Evolutionary conservation across 495 filamentous ascomycete species (phyloP).

Genomic region (Aspergillus coremiiformis): DNA sequence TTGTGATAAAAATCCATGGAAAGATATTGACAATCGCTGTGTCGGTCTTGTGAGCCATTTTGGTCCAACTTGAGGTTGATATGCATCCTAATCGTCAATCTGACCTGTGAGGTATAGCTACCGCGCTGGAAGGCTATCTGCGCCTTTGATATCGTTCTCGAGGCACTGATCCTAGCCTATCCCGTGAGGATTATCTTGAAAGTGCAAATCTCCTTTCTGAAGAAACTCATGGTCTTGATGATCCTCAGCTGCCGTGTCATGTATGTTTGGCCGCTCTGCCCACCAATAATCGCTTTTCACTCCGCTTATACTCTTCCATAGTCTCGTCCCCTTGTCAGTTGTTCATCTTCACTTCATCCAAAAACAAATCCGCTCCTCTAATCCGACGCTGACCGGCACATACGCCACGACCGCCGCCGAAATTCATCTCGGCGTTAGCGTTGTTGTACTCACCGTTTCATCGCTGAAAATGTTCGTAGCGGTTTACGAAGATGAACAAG

Average conservation of each 20-base stretch:
- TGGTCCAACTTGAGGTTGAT: neutral
- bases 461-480: constrained; percentile 36
- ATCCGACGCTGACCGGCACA: constrained; percentile 18
- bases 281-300: neutral
- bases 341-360: constrained; percentile 18
- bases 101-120: constrained; percentile 7
- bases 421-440: constrained; percentile 20
- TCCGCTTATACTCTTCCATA: neutral
- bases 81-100: neutral
- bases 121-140: constrained; percentile 22
- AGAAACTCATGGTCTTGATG: constrained; percentile 14
- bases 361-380: constrained; percentile 12
- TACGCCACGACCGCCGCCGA: constrained; percentile 21
- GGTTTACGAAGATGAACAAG: constrained; percentile 27
- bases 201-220: constrained; percentile 12
- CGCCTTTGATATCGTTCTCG: constrained; percentile 19
- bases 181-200: constrained; percentile 13
- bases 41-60: neutral
- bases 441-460: constrained; percentile 19
- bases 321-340: constrained; percentile 22
- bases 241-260: constrained; percentile 21
- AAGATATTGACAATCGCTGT: neutral
- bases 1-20: neutral
- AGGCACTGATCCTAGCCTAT: constrained; percentile 16
- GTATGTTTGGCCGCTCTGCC: constrained; percentile 6